Evolutionary conservation across 805 yeast species (phyloP), one percentile per base, ranked within the genome.

Genomic region (Wilhelminamyces savonicus): DNA sequence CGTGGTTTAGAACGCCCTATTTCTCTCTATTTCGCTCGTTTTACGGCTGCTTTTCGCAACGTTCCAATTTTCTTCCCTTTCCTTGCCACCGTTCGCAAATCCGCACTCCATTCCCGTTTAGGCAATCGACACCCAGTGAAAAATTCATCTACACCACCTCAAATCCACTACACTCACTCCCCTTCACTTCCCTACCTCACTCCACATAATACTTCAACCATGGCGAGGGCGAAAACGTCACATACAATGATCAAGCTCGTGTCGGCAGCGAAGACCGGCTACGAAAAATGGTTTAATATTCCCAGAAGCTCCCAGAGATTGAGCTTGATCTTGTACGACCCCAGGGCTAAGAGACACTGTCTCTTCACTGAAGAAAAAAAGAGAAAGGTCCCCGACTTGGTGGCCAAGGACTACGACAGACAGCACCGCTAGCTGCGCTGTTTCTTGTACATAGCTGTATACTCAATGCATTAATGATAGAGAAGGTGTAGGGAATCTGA

Each of bases 261-360:
- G 3, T 90, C 97, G 2, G 71, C 92, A 2, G 97, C 97, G 12
- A 75, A 81, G 44, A 88, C 97, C 1, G 97, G 97, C 1, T 84
- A 70, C 57, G 76, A 77, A 52, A 77, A 94, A 52, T 80, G 87
- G 53, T 74, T 87, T 41, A 66, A 77, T 29, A 74, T 88, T 27
- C 92, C 87, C 28, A 79, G 96, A 64, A 77, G 83, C 31, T 77
- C 94, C 3, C 83, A 84, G 28, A 66, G 75, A 34, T 78, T 90
- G 39, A 77, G 76, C 27, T 92, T 86, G 50, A 80, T 88, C 14
- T 40, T 44, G 26, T 43, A 46, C 37, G 52, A 50, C 34, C 53
- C 56, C 19, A 41, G 62, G 37, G 96, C 85, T 8, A 78, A 82
- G 58, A 78, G 95, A 56, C 96, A 87, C 63, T 95, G 92, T 30